These are phyloP conservation scores for Coniella lustricola DNA, from an alignment of 2,329 filamentous ascomycete species.

Conservation along the genomic window DNA sequence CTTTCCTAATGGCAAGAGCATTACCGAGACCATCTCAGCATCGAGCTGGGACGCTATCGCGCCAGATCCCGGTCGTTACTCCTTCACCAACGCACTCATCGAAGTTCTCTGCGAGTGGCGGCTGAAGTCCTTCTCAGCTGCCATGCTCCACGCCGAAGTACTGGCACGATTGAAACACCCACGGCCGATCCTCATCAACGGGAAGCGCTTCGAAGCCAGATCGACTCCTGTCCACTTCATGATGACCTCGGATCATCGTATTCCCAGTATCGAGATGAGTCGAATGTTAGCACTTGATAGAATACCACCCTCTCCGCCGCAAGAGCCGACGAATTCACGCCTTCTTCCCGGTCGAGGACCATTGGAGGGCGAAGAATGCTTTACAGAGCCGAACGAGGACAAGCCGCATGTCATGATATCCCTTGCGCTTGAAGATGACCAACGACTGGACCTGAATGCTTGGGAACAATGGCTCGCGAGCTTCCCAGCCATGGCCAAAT, in stretches of 20 bases:
- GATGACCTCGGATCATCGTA: conserved; percentile 55
- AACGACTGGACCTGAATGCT: conserved; percentile 48
- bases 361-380: conserved; percentile 12
- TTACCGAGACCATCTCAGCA: conserved; percentile 55
- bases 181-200: conserved; percentile 49
- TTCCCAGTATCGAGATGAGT: conserved; percentile 50
- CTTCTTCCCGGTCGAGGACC: conserved; percentile 15
- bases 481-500: conserved; percentile 51
- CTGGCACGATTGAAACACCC: conserved; percentile 55
- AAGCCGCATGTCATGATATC: conserved; percentile 56
- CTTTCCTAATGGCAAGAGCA: conserved; percentile 50
- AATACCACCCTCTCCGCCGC: conserved; percentile 31
- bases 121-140: conserved; percentile 47
- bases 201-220: conserved; percentile 49
- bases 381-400: conserved; percentile 43
- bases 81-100: conserved; percentile 52
- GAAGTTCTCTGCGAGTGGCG: conserved; percentile 54
- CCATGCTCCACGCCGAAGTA: conserved; percentile 55
- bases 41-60: conserved; percentile 57
- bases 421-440: conserved; percentile 50
- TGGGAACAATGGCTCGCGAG: conserved; percentile 52
- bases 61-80: conserved; percentile 51
- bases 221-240: conserved; percentile 56
- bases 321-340: conserved; percentile 18
- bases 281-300: conserved; percentile 29